Conservation (phyloP, 306 rosid genomes). For the Mimosa bimucronata region DNA sequence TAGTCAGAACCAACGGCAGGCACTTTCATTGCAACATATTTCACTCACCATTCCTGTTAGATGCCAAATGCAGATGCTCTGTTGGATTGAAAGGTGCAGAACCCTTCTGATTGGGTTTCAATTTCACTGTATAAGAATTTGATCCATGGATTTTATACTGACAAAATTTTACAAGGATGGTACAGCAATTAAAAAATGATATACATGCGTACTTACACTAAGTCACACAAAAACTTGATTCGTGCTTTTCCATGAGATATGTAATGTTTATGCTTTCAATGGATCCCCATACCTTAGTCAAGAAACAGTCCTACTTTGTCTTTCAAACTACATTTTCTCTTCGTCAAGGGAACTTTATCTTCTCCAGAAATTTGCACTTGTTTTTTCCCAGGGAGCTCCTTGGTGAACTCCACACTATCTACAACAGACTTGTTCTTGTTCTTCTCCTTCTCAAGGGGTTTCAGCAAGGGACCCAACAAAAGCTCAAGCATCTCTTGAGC, state of each 20-base stretch:
- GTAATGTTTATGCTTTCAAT: conserved; percentile 7
- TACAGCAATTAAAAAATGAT: conserved; percentile 18
- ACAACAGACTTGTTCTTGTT: conserved; percentile 29
- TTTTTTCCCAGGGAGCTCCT: conserved; percentile 39
- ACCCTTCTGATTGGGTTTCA: conserved; percentile 15
- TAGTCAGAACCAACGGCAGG: conserved; percentile 1
- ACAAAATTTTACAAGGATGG: conserved; percentile 18
- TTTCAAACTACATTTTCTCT: conserved; percentile 70
- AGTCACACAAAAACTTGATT: conserved; percentile 11
- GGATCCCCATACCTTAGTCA: conserved; percentile 45
- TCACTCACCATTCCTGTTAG: conserved; percentile 1
- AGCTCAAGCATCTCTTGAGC: conserved; percentile 82
- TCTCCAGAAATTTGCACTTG: conserved; percentile 40
- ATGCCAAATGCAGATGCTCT: conserved; percentile 13
- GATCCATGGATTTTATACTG: conserved; percentile 25
- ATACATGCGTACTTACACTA: conserved; percentile 12
- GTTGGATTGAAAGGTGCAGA: neutral
- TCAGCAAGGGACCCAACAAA: conserved; percentile 80
- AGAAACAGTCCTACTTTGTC: conserved; percentile 70
- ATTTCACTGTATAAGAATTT: conserved; percentile 19
- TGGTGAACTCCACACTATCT: conserved; percentile 41
- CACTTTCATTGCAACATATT: neutral
- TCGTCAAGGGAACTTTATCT: conserved; percentile 49
- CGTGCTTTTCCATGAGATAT: conserved; percentile 15
- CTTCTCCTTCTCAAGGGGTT: conserved; percentile 52